Evolutionary conservation across 148 eudicot genomes (phyloP), one percentile per base, ranked within the genome.

Genomic region (Cornus suecica): DNA sequence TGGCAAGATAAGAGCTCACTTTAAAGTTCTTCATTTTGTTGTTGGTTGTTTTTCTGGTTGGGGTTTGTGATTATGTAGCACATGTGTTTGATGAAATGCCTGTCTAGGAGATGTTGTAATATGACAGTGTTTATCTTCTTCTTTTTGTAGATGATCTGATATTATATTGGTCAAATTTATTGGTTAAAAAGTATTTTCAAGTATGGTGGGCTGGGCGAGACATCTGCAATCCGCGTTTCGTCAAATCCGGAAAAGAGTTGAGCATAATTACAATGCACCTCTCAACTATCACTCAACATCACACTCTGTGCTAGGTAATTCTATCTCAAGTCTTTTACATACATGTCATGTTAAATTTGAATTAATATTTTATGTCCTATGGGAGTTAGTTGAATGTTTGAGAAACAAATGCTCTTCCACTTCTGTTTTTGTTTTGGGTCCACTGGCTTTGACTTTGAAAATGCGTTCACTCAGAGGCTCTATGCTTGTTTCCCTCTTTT

Each of bases 161-260:
- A 25, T 29, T 63, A 74, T 70, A n/a, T 58, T 3, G 60, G 25
- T 29, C 18, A 63, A 51, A 29, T 68, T 18, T 27, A 51, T 34
- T 58, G 68, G 51, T 69, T 69, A 31, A 37, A 66, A 51, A 67
- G 56, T 29, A 10, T 74, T 28, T 31, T 60, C 9, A 31, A 77
- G 76, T 66, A 86, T 87, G 90, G 81, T 80, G 88, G 85, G 93
- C 80, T 93, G 98, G 98, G 85, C 87, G 51, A 87, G 80, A 60
- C 87, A 93, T 74, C 76, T 91, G 73, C 85, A 83, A 41, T 82
- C 79, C 14, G 29, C 88, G 63, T 69, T 89, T 62, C 83, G 82
- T 58, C 88, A 79, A 74, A 77, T 82, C 70, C 86, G 90, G 52
- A 91, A 79, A 82, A 84, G 86, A 81, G 80, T 80, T 28, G 90